Conservation (phyloP, 2,329 filamentous ascomycete species). For the Diatrype stigma region DNA sequence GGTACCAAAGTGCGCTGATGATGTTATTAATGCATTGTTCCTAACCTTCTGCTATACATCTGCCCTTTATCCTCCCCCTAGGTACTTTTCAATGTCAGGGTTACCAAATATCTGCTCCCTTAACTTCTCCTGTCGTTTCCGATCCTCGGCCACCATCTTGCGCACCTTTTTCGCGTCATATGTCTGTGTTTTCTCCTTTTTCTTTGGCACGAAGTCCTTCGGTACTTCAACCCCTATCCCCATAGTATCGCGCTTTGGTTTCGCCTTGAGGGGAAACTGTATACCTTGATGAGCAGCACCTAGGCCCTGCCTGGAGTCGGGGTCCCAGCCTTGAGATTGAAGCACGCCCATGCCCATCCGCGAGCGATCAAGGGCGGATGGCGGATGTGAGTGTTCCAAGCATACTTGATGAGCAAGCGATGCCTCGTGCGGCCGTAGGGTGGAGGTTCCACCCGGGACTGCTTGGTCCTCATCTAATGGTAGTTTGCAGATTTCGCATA, state of each 20-base stretch:
- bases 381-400: slow-evolving; percentile 65
- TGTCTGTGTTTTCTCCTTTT: slow-evolving; percentile 40
- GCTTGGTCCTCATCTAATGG: slow-evolving; percentile 34
- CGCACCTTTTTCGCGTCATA: slow-evolving; percentile 69
- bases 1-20: no score
- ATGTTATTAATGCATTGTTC: no score
- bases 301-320: slow-evolving; percentile 66
- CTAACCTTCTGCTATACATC: background rate
- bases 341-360: slow-evolving; percentile 67
- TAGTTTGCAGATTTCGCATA: slow-evolving; percentile 59
- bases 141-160: slow-evolving; percentile 58
- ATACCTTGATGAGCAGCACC: slow-evolving; percentile 70
- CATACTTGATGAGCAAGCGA: slow-evolving; percentile 69
- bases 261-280: slow-evolving; percentile 68
- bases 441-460: slow-evolving; percentile 1
- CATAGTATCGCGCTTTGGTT: slow-evolving; percentile 67
- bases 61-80: slow-evolving; percentile 38
- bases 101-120: slow-evolving; percentile 69
- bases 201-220: slow-evolving; percentile 36
- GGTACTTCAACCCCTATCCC: slow-evolving; percentile 61
- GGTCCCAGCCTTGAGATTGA: slow-evolving; percentile 67
- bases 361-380: slow-evolving; percentile 65
- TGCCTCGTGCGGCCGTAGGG: slow-evolving; percentile 44
- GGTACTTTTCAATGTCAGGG: slow-evolving; percentile 72
- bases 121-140: slow-evolving; percentile 58